These are phyloP conservation scores for Colletotrichum lupini DNA, from an alignment of 2,329 filamentous ascomycete genomes.

Conservation along the genomic window DNA sequence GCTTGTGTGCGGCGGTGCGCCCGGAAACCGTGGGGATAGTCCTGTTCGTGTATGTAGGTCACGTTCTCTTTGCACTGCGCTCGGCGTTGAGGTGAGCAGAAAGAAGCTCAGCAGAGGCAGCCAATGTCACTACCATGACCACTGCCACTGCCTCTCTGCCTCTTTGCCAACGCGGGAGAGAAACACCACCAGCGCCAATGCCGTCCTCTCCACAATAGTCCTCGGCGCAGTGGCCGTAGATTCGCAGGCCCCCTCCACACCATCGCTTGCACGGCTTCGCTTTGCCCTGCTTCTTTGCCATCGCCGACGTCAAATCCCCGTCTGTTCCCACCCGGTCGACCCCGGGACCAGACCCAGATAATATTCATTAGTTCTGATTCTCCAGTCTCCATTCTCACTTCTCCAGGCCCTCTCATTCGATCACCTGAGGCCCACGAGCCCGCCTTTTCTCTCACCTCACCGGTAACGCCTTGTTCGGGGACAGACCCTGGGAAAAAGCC, in stretches of 20 bases:
- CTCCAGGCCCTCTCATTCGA: conserved; percentile 29
- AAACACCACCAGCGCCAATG: conserved; percentile 2
- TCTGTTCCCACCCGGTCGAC: conserved; percentile 28
- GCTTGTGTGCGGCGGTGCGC: conserved; percentile 14
- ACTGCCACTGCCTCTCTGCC: conserved; percentile 10
- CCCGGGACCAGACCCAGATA: conserved; percentile 26
- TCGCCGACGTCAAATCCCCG: conserved; percentile 30
- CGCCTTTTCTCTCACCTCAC: conserved; percentile 28
- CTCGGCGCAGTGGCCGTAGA: background rate
- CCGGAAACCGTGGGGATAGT: conserved; percentile 2
- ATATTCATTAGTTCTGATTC: background rate
- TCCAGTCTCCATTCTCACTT: background rate
- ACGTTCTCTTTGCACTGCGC: conserved; percentile 13
- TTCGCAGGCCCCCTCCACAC: background rate
- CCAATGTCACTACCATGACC: conserved; percentile 14
- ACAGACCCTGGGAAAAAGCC: conserved; percentile 29
- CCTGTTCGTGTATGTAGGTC: conserved; percentile 24
- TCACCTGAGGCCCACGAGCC: conserved; percentile 25
- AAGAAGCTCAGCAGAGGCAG: conserved; percentile 19
- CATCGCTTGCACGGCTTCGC: conserved; percentile 22
- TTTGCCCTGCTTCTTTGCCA: conserved; percentile 28
- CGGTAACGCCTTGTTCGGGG: conserved; percentile 9
- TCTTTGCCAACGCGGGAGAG: background rate
- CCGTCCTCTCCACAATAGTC: conserved; percentile 2
- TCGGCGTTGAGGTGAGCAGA: background rate